Evolutionary conservation across 1,284 basidiomycete species (phyloP).

Genomic region (Pterula multifida): DNA sequence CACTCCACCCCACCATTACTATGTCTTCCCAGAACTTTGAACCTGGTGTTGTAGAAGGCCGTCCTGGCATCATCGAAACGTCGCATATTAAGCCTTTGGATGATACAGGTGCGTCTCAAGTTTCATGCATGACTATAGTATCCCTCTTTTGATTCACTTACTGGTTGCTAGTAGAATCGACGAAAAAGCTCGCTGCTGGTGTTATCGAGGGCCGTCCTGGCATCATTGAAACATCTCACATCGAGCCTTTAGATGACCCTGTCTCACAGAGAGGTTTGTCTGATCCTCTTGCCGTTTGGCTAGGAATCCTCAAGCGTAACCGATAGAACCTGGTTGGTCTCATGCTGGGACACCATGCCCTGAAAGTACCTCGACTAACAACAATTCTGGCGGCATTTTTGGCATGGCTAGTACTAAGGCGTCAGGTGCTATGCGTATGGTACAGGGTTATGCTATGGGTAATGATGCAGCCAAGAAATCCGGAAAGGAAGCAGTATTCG

Average conservation of each 20-base stretch:
- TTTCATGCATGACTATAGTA: no score
- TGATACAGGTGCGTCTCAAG: conserved; percentile 18
- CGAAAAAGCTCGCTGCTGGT: not conserved
- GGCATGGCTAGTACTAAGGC: conserved; percentile 17
- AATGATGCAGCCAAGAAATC: conserved; percentile 22
- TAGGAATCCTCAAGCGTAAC: not conserved
- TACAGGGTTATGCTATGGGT: conserved; percentile 26
- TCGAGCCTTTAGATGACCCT: conserved; percentile 35
- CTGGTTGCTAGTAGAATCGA: not conserved
- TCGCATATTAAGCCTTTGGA: conserved; percentile 39
- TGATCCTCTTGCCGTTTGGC: conserved; percentile 16
- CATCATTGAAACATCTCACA: conserved; percentile 38
- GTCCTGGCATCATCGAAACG: conserved; percentile 40
- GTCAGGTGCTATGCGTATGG: conserved; percentile 23
- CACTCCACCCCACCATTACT: not conserved
- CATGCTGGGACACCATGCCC: not conserved
- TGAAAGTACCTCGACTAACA: not conserved
- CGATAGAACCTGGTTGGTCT: conserved; percentile 28
- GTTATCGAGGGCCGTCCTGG: conserved; percentile 19
- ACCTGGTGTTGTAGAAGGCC: conserved; percentile 34
- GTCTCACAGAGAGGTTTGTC: not conserved
- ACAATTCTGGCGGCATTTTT: conserved; percentile 7
- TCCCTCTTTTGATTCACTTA: no score
- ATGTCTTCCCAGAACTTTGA: conserved; percentile 22
- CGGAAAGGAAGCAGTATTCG: conserved; percentile 22